phyloP scores from a whole-genome alignment of 164 flowering plant species.

The Magnolia kwangsiensis region DNA sequence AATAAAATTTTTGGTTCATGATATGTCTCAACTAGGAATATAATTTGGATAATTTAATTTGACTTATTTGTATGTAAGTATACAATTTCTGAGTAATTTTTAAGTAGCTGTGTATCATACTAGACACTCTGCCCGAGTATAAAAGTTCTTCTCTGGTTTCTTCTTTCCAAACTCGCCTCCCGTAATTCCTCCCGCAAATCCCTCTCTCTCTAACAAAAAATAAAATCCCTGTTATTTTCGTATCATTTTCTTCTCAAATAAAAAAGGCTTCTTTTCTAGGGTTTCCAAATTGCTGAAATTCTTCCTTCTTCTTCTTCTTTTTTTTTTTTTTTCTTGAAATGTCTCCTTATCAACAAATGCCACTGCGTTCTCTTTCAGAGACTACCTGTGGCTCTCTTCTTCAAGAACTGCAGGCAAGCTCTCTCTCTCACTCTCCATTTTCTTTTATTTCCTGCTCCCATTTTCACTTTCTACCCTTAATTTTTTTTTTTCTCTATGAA shows the following conservation, averaged over 20 bases:
- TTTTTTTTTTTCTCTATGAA: background rate
- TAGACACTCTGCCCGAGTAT: too few relatives aligned
- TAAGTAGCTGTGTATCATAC: too few relatives aligned
- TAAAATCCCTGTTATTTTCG: too few relatives aligned
- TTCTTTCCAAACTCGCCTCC: background rate
- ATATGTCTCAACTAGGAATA: too few relatives aligned
- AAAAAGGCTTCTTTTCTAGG: conserved; percentile 7
- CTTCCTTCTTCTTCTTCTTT: background rate
- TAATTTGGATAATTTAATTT: too few relatives aligned
- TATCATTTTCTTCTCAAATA: background rate
- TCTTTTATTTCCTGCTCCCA: background rate
- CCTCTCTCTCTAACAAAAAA: too few relatives aligned
- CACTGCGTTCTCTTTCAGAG: conserved; percentile 18
- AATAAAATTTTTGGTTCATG: too few relatives aligned
- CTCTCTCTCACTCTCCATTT: background rate
- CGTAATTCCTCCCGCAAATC: too few relatives aligned
- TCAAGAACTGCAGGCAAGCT: conserved; percentile 49
- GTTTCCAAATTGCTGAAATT: conserved; percentile 2
- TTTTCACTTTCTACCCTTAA: background rate
- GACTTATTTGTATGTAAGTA: too few relatives aligned
- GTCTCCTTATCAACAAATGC: conserved; percentile 11
- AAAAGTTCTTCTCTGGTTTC: background rate
- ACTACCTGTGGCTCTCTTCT: conserved; percentile 71
- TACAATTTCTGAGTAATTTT: too few relatives aligned
- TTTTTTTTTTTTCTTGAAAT: background rate